Percentiles rank a stretch among this genome's conserved stretches.
Conservation (phyloP, 768 basidiomycete genomes). For the Cytidiella melzeri region DNA sequence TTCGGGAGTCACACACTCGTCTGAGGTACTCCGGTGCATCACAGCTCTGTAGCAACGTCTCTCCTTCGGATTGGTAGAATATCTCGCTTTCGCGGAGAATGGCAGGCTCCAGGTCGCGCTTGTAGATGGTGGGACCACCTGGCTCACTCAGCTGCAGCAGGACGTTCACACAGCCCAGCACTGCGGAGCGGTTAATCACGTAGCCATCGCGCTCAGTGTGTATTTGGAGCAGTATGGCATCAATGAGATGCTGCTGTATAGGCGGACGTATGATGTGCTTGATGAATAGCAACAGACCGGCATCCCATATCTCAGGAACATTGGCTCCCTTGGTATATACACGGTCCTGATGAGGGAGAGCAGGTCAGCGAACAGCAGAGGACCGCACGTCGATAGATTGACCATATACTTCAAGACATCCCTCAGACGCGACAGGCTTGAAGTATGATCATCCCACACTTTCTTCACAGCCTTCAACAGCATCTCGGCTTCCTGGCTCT, state of each 20-base stretch:
- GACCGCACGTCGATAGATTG: background rate
- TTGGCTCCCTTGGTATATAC: constrained; percentile 71
- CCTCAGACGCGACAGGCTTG: constrained; percentile 81
- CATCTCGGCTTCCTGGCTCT: constrained; percentile 77
- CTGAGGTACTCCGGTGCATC: constrained; percentile 80
- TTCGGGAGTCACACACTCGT: constrained; percentile 45
- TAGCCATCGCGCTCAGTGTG: constrained; percentile 90
- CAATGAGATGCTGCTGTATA: constrained; percentile 77
- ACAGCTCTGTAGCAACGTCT: constrained; percentile 60
- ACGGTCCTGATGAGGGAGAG: constrained; percentile 61
- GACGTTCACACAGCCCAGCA: constrained; percentile 85
- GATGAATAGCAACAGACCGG: constrained; percentile 79
- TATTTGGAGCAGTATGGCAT: constrained; percentile 81
- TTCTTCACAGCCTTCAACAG: constrained; percentile 76
- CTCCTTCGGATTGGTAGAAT: constrained; percentile 78
- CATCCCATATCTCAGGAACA: constrained; percentile 75
- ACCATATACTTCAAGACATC: constrained; percentile 98
- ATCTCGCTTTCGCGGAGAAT: constrained; percentile 69
- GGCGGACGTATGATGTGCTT: constrained; percentile 72
- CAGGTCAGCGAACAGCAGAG: constrained; percentile 15
- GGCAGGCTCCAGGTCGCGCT: constrained; percentile 75
- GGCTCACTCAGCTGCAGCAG: constrained; percentile 59
- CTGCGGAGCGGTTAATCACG: constrained; percentile 83
- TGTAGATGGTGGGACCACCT: constrained; percentile 59
- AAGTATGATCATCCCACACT: constrained; percentile 92